phyloP scores from a whole-genome alignment of 345 rosid genomes.

The Salix udensis region DNA sequence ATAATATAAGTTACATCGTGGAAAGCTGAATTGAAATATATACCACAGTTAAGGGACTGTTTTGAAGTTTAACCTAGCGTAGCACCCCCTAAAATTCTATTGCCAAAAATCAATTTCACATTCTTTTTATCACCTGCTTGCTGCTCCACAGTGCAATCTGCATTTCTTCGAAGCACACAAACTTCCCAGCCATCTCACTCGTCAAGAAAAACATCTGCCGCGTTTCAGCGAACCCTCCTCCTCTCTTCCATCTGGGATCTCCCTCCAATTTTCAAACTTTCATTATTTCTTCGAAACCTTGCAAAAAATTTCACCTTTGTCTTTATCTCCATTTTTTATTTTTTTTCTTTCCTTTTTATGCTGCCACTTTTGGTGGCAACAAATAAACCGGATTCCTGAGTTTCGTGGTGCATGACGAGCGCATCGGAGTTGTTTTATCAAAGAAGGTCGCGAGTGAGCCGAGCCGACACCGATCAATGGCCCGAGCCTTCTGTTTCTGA shows the following conservation, averaged over 20 bases:
- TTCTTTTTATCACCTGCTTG: neutral
- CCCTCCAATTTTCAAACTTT: neutral
- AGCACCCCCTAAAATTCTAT: neutral
- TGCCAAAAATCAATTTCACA: neutral
- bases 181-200: neutral
- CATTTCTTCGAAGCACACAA: neutral
- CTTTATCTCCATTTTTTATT: neutral
- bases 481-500: constrained; percentile 35
- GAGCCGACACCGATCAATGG: constrained; percentile 36
- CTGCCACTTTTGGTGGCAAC: neutral
- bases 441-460: constrained; percentile 70
- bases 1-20: neutral
- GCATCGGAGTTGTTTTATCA: constrained; percentile 81
- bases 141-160: neutral
- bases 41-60: neutral
- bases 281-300: neutral
- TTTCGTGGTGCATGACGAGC: constrained; percentile 71
- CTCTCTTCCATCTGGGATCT: neutral
- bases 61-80: neutral
- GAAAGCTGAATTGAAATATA: neutral
- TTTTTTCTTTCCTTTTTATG: neutral
- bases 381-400: neutral
- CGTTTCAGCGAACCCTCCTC: neutral
- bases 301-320: neutral
- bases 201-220: neutral